Conservation (phyloP, 192 early-diverging fungal genomes). For the Coemansia guatemalensis region DNA sequence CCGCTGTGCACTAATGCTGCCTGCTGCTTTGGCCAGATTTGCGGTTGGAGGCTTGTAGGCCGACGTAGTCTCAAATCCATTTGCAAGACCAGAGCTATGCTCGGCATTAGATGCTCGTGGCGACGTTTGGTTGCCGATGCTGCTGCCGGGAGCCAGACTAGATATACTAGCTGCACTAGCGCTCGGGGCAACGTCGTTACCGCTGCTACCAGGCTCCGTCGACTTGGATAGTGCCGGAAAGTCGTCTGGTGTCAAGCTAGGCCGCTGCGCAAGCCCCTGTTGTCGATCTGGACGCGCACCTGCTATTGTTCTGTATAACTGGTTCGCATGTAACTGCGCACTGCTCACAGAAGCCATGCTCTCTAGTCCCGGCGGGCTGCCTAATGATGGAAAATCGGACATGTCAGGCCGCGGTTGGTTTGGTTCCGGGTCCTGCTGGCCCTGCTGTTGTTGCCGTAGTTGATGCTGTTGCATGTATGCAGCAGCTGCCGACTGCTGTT, state of each 20-base stretch:
- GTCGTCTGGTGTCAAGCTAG: constrained; percentile 38
- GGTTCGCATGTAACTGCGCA: constrained; percentile 27
- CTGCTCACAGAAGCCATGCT: constrained; percentile 12
- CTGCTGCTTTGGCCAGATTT: constrained; percentile 23
- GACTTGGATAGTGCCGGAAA: constrained; percentile 40
- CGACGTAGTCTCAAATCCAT: constrained; percentile 33
- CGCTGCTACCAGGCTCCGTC: constrained; percentile 4
- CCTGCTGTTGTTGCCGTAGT: constrained; percentile 31
- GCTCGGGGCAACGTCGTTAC: constrained; percentile 2
- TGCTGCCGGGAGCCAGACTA: constrained; percentile 20
- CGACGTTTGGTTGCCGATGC: constrained; percentile 17
- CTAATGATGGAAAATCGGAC: constrained; percentile 49
- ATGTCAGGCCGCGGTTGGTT: constrained; percentile 46
- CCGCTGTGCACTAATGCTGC: constrained; percentile 13
- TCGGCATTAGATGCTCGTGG: constrained; percentile 10
- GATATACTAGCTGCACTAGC: constrained; percentile 6
- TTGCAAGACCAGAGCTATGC: constrained; percentile 11
- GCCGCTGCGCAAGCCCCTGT: constrained; percentile 14
- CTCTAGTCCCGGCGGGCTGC: constrained; percentile 40
- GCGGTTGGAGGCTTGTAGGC: constrained; percentile 34
- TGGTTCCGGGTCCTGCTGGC: constrained; percentile 17
- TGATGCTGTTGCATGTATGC: constrained; percentile 36
- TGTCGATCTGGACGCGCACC: constrained; percentile 21
- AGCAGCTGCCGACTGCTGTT: constrained; percentile 27
- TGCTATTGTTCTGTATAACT: constrained; percentile 43